Conservation (phyloP, 306 rosid species). For the Casuarina glauca region DNA sequence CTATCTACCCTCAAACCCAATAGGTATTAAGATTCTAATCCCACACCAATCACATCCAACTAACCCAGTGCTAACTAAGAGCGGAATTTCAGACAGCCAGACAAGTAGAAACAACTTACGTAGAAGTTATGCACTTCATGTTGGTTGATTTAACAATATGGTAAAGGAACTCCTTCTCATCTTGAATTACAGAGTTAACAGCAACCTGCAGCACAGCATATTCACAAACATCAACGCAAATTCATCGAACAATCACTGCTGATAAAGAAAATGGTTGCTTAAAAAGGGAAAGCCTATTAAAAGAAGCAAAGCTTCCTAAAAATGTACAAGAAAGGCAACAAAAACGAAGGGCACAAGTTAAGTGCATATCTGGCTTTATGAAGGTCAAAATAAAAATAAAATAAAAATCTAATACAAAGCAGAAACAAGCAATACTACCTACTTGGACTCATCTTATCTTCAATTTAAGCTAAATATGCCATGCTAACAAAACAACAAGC, state of each 20-base stretch:
- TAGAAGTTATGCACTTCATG: slow-evolving; percentile 92
- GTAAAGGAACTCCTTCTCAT: slow-evolving; percentile 74
- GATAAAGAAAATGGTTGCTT: not conserved
- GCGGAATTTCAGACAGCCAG: not conserved
- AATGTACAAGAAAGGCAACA: not conserved
- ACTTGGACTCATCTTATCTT: not conserved
- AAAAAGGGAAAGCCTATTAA: not conserved
- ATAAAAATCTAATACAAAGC: not conserved
- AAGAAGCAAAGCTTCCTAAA: not conserved
- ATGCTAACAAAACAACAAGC: not conserved
- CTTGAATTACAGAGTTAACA: slow-evolving; percentile 74
- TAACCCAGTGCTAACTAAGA: not conserved
- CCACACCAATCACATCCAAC: not conserved
- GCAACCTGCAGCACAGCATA: slow-evolving; percentile 58
- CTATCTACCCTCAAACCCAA: not conserved
- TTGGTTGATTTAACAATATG: slow-evolving; percentile 83
- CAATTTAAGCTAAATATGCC: not conserved
- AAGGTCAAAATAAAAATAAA: not conserved
- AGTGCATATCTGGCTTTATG: not conserved
- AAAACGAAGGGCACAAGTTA: not conserved
- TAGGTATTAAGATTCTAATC: not conserved
- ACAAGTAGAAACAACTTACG: slow-evolving; percentile 42
- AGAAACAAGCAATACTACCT: not conserved
- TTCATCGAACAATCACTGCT: slow-evolving; percentile 18
- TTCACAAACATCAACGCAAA: not conserved